Percentiles rank a stretch among this genome's conserved stretches.
phyloP scores from a whole-genome alignment of 805 yeast genomes.

The Saccharomycopsis synnaedendra region DNA sequence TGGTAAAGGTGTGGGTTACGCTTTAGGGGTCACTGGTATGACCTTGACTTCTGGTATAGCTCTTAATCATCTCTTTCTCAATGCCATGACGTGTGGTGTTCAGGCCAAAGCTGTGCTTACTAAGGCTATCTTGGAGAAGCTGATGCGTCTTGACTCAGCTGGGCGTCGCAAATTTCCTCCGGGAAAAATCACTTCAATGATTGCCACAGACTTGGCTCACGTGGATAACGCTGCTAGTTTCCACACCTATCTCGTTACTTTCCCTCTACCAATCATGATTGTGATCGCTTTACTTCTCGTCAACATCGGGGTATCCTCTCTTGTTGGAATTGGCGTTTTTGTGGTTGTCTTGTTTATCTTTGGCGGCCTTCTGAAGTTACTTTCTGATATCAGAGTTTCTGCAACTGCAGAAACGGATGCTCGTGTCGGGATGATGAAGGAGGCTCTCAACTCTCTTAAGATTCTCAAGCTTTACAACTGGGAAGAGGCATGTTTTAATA shows the following conservation, averaged over 20 bases:
- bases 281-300: conserved; percentile 50
- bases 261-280: conserved; percentile 51
- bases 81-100: conserved; percentile 50
- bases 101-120: conserved; percentile 54
- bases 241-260: conserved; percentile 41
- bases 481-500: conserved; percentile 62
- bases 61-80: conserved; percentile 41
- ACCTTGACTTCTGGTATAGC: conserved; percentile 28
- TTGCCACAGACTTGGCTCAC: conserved; percentile 69
- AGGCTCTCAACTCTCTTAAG: conserved; percentile 48
- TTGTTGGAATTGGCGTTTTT: conserved; percentile 53
- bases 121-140: conserved; percentile 52
- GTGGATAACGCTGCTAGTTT: conserved; percentile 59
- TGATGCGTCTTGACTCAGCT: conserved; percentile 42
- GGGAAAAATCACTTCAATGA: conserved; percentile 56
- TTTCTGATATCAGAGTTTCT: conserved; percentile 35
- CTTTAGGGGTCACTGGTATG: conserved; percentile 39
- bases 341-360: conserved; percentile 25
- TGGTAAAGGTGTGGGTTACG: conserved; percentile 45
- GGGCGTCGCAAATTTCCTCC: conserved; percentile 44
- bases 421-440: conserved; percentile 52
- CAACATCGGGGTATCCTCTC: conserved; percentile 58
- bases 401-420: conserved; percentile 54
- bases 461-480: conserved; percentile 77
- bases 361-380: conserved; percentile 17